These are phyloP conservation scores for Naumovozyma dairenensis DNA, from an alignment of 805 yeast genomes.

Conservation along the genomic window DNA sequence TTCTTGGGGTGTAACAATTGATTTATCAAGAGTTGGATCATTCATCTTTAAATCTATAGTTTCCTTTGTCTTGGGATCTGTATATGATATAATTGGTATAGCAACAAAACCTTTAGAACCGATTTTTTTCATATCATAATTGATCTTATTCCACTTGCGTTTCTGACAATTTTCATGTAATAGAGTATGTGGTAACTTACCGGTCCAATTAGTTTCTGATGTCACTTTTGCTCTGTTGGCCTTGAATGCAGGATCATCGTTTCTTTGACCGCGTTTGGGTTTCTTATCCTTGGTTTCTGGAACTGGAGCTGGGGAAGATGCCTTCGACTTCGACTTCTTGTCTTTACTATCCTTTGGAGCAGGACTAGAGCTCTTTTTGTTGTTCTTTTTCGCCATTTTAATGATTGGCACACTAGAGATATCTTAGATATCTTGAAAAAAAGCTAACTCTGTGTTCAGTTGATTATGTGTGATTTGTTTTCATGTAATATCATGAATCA, in stretches of 20 bases:
- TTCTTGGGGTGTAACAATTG: conserved; percentile 55
- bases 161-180: conserved; percentile 82
- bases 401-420: too few relatives aligned
- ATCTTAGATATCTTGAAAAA: too few relatives aligned
- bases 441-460: too few relatives aligned
- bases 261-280: too few relatives aligned
- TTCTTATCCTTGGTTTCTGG: conserved; percentile 10
- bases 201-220: conserved; percentile 81
- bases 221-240: conserved; percentile 42
- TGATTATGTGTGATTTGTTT: too few relatives aligned
- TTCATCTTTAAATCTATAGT: conserved; percentile 44
- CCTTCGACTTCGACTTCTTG: conserved; percentile 3
- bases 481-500: too few relatives aligned
- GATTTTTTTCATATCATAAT: conserved; percentile 54
- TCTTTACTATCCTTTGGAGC: conserved; percentile 8
- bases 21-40: conserved; percentile 33
- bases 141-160: conserved; percentile 81
- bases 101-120: conserved; percentile 53
- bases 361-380: conserved; percentile 6
- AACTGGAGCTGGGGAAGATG: conserved; percentile 3
- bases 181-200: conserved; percentile 80
- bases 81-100: conserved; percentile 53
- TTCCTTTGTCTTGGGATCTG: conserved; percentile 75
- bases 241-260: too few relatives aligned
- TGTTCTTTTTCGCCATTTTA: conserved; percentile 21